Conservation (phyloP, 2,329 filamentous ascomycete genomes). For the Talaromyces atroroseus region DNA sequence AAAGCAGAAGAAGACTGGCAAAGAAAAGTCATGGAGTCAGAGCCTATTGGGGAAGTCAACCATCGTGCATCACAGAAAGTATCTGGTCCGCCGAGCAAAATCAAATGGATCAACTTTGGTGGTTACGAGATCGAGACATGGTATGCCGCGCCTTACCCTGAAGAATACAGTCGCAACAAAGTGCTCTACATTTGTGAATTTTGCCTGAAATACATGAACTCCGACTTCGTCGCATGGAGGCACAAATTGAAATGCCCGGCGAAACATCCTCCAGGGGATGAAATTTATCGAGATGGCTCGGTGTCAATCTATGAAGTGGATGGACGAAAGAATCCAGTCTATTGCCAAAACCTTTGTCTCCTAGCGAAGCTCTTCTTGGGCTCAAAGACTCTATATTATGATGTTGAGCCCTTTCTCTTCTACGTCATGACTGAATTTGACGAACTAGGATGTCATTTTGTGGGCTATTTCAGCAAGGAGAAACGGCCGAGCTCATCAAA, state of each 20-base stretch:
- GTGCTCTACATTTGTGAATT: constrained; percentile 99
- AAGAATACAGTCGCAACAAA: constrained; percentile 94
- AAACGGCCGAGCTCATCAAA: constrained; percentile 92
- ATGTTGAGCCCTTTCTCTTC: constrained; percentile 98
- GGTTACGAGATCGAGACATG: constrained; percentile 98
- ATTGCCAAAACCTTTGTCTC: constrained; percentile 92
- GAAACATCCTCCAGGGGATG: constrained; percentile 94
- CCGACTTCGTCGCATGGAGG: constrained; percentile 94
- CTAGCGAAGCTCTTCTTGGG: constrained; percentile 95
- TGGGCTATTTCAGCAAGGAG: constrained; percentile 99
- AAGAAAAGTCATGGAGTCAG: constrained; percentile 55
- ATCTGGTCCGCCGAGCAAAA: constrained; percentile 85
- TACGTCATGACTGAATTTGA: constrained; percentile 94
- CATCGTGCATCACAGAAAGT: constrained; percentile 66
- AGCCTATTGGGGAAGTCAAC: constrained; percentile 59
- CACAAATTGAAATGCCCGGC: constrained; percentile 96
- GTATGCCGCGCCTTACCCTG: constrained; percentile 96
- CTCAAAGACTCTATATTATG: constrained; percentile 97
- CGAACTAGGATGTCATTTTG: constrained; percentile 84
- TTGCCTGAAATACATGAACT: constrained; percentile 99
- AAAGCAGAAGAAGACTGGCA: constrained; percentile 92
- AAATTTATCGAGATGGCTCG: constrained; percentile 92
- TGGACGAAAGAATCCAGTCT: constrained; percentile 85
- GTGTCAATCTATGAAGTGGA: constrained; percentile 98
- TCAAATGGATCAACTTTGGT: constrained; percentile 97